These are phyloP conservation scores for Ramichloridium luteum DNA, from an alignment of 2,329 filamentous ascomycete genomes.

Conservation along the genomic window DNA sequence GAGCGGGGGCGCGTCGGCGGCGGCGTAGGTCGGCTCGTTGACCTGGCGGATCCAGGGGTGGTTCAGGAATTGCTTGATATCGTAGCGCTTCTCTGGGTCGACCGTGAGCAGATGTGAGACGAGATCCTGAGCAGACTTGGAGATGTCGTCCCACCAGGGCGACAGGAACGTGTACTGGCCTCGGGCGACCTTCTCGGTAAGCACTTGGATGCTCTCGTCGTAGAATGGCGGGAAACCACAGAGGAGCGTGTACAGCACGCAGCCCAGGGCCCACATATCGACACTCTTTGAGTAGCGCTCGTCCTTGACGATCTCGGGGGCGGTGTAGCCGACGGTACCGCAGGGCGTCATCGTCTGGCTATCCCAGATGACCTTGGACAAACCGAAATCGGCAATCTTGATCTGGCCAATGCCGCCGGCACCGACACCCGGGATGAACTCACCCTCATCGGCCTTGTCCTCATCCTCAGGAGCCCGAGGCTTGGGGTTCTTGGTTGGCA, in stretches of 20 bases:
- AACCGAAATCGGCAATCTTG: constrained; percentile 95
- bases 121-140: constrained; percentile 83
- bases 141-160: constrained; percentile 99
- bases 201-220: constrained; percentile 90
- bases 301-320: constrained; percentile 97
- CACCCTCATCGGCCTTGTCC: constrained; percentile 93
- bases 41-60: constrained; percentile 83
- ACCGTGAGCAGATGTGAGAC: constrained; percentile 89
- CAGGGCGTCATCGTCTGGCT: constrained; percentile 98
- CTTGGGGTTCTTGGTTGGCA: constrained; percentile 69
- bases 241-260: constrained; percentile 89
- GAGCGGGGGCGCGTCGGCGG: constrained; percentile 57
- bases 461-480: constrained; percentile 80
- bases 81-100: constrained; percentile 88
- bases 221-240: constrained; percentile 98
- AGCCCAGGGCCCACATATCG: constrained; percentile 98
- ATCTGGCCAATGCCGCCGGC: constrained; percentile 85
- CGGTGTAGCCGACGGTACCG: constrained; percentile 94
- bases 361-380: constrained; percentile 98
- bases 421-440: constrained; percentile 71
- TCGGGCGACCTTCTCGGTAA: constrained; percentile 93
- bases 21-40: constrained; percentile 54
- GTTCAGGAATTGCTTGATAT: constrained; percentile 81
- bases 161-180: constrained; percentile 97
- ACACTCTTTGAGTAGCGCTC: constrained; percentile 97